Percentiles rank a stretch among this genome's conserved stretches.
Conservation (phyloP, 495 filamentous ascomycete species). For the Penicillium angulare region DNA sequence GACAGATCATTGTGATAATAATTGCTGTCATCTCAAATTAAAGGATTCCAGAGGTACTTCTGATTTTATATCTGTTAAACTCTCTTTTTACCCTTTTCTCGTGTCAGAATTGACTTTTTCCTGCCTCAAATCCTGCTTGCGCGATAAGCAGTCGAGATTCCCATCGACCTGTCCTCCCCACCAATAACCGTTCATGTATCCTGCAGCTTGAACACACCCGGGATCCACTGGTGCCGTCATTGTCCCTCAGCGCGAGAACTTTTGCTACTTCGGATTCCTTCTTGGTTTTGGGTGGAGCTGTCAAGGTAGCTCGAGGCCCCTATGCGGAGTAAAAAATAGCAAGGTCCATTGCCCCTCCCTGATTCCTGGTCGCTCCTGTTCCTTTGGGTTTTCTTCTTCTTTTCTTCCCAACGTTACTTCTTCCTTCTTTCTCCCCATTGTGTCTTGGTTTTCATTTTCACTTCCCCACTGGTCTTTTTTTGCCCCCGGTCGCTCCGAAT, state of each 20-base stretch:
- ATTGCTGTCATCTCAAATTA: too few relatives aligned
- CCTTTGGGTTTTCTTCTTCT: neutral
- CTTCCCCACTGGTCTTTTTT: neutral
- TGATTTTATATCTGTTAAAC: too few relatives aligned
- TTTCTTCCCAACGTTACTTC: neutral
- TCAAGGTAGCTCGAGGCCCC: neutral
- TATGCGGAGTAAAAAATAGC: constrained; percentile 1
- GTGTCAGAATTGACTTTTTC: neutral
- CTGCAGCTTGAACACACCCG: too few relatives aligned
- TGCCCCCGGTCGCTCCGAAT: neutral
- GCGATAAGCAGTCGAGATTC: neutral
- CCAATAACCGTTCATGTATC: too few relatives aligned
- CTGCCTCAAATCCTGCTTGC: neutral
- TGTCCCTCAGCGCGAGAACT: too few relatives aligned
- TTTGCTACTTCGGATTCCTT: too few relatives aligned
- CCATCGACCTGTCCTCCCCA: neutral
- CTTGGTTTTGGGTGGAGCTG: too few relatives aligned
- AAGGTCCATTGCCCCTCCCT: neutral
- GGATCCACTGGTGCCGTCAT: constrained; percentile 2
- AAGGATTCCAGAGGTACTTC: too few relatives aligned
- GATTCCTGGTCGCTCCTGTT: neutral
- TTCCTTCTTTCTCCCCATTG: too few relatives aligned
- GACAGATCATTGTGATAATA: too few relatives aligned
- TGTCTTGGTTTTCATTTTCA: too few relatives aligned
- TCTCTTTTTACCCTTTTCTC: too few relatives aligned